Evolutionary conservation across 2,329 filamentous ascomycete genomes (phyloP).

Genomic region (Aspergillus aculeatus): DNA sequence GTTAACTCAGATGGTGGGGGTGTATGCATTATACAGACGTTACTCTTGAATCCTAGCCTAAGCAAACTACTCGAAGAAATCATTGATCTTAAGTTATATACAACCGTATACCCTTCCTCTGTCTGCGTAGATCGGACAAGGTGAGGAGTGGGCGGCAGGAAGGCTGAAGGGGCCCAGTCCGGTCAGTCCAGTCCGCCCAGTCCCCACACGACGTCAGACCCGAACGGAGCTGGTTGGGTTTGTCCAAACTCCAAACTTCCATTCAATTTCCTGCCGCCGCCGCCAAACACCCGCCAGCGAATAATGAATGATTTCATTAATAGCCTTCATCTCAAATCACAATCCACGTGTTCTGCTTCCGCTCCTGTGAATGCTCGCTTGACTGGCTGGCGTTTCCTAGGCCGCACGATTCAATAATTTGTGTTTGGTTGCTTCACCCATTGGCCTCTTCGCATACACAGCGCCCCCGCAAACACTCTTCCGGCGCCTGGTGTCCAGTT

Average conservation of each 20-base stretch:
- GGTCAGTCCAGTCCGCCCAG: not conserved
- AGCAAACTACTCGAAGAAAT: not conserved
- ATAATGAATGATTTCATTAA: conserved; percentile 3
- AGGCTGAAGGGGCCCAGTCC: conserved; percentile 7
- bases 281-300: conserved; percentile 19
- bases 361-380: conserved; percentile 7
- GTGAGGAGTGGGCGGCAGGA: not conserved
- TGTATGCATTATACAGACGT: not conserved
- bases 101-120: not conserved
- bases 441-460: not conserved
- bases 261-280: conserved; percentile 23
- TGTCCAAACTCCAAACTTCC: not conserved
- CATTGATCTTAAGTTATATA: no score
- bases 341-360: not conserved
- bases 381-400: not conserved
- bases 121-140: not conserved
- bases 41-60: no score
- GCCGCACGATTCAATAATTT: not conserved
- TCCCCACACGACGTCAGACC: conserved; percentile 30
- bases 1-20: not conserved
- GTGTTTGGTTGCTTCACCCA: not conserved
- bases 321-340: not conserved
- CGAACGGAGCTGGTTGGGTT: conserved; percentile 6
- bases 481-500: not conserved
- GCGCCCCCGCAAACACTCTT: not conserved